phyloP scores from a whole-genome alignment of 441 rosid species.

The Pelargonium hybrid region DNA sequence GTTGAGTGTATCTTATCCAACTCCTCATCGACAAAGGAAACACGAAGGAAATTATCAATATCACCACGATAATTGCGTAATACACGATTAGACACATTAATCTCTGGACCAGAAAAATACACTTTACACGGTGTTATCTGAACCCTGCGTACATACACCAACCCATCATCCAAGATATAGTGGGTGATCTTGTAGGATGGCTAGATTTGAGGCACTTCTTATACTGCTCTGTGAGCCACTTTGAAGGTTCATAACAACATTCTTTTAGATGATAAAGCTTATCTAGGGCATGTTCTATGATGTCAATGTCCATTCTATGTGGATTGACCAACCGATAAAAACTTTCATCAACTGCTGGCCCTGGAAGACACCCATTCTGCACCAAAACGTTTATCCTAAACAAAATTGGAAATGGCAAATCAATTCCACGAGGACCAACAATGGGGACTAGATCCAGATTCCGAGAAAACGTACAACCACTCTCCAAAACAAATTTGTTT shows the following conservation, averaged over 20 bases:
- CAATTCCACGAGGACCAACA: conserved; percentile 18
- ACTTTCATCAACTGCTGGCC: conserved; percentile 25
- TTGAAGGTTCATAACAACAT: conserved; percentile 37
- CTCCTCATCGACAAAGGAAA: conserved; percentile 48
- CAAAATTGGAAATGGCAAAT: conserved; percentile 30
- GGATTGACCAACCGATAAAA: conserved; percentile 34
- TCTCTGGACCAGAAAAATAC: conserved; percentile 40
- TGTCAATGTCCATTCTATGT: conserved; percentile 3
- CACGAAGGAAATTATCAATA: conserved; percentile 35
- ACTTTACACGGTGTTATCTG: conserved; percentile 37
- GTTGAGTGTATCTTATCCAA: conserved; percentile 34
- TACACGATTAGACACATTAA: conserved; percentile 37
- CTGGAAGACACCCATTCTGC: conserved; percentile 37
- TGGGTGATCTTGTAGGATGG: conserved; percentile 14
- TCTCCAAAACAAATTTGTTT: conserved; percentile 17
- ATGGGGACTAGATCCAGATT: conserved; percentile 27
- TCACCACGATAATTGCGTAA: conserved; percentile 26
- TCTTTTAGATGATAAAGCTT: conserved; percentile 27
- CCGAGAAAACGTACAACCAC: conserved; percentile 24
- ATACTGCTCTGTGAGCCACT: conserved; percentile 31
- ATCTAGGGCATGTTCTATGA: conserved; percentile 30
- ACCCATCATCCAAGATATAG: conserved; percentile 24
- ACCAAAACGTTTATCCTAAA: conserved; percentile 37
- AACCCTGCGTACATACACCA: conserved; percentile 33
- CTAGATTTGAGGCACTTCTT: conserved; percentile 6